A percentile compares a stretch with the other conserved stretches of the same genome.
phyloP scores from a whole-genome alignment of 2,329 filamentous ascomycete species.

The Podosphaera xanthii region DNA sequence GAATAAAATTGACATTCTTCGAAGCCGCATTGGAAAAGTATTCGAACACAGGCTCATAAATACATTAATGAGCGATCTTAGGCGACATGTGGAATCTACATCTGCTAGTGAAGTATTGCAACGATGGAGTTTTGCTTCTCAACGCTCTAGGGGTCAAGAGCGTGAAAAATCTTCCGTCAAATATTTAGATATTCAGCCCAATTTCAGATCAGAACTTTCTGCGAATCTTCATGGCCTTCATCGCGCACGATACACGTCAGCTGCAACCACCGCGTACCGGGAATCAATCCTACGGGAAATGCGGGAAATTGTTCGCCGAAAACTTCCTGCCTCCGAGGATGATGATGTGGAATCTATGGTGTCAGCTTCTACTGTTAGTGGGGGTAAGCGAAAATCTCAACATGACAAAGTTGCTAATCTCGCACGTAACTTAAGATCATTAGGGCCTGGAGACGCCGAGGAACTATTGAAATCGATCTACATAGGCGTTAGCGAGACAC shows the following conservation, averaged over 20 bases:
- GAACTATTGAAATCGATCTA: conserved; percentile 65
- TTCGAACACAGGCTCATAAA: conserved; percentile 66
- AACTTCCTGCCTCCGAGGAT: conserved; percentile 78
- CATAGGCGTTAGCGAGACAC: conserved; percentile 63
- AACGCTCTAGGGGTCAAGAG: conserved; percentile 45
- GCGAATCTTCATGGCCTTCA: conserved; percentile 58
- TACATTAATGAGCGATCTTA: conserved; percentile 56
- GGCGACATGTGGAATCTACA: conserved; percentile 55
- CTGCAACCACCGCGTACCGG: conserved; percentile 65
- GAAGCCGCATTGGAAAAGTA: conserved; percentile 62
- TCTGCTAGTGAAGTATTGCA: conserved; percentile 52
- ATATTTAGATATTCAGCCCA: conserved; percentile 52
- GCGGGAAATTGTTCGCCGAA: conserved; percentile 58
- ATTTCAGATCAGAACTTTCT: conserved; percentile 44
- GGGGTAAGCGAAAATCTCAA: conserved; percentile 35
- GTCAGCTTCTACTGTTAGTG: conserved; percentile 54
- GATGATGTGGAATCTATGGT: conserved; percentile 73
- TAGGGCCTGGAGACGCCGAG: conserved; percentile 71
- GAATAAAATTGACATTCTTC: conserved; percentile 51
- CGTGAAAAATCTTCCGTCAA: conserved; percentile 48
- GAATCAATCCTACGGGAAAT: conserved; percentile 71
- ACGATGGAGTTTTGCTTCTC: conserved; percentile 61
- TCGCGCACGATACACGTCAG: conserved; percentile 40
- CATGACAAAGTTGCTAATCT: conserved; percentile 80
- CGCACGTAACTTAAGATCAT: conserved; percentile 63